A percentile compares a stretch with the other conserved stretches of the same genome.
Evolutionary conservation across 768 basidiomycete species (phyloP).

Genomic region (Kwoniella sp.): DNA sequence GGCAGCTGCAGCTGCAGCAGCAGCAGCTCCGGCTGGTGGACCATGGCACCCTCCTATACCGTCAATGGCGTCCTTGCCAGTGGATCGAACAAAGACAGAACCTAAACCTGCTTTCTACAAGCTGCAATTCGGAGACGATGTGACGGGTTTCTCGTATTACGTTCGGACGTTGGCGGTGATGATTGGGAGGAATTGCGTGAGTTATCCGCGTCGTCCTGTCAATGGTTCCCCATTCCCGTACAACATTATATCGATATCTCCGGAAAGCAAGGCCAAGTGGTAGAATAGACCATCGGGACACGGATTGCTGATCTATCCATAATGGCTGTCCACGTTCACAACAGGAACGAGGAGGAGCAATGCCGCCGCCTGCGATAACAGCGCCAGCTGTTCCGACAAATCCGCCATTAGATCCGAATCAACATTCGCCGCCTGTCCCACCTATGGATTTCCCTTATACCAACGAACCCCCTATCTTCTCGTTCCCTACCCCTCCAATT

Average conservation of each 20-base stretch:
- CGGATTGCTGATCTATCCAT: neutral
- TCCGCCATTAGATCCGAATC: constrained; percentile 32
- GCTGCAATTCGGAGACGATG: constrained; percentile 52
- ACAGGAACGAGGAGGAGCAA: constrained; percentile 25
- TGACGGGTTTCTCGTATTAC: constrained; percentile 83
- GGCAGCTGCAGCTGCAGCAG: neutral
- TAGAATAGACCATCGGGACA: too few relatives aligned
- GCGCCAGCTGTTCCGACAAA: constrained; percentile 27
- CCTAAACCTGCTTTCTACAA: constrained; percentile 55
- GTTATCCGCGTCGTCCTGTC: too few relatives aligned
- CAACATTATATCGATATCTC: too few relatives aligned
- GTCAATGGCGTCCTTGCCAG: constrained; percentile 46
- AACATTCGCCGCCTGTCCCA: constrained; percentile 17
- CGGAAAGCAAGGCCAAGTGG: too few relatives aligned
- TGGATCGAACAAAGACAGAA: constrained; percentile 51
- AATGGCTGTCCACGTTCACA: neutral
- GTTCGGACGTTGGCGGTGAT: constrained; percentile 92
- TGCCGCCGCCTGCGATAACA: constrained; percentile 37
- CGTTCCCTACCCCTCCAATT: constrained; percentile 22
- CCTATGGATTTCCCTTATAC: neutral
- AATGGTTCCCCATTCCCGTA: too few relatives aligned
- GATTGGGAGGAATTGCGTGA: constrained; percentile 69
- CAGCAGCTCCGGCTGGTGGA: constrained; percentile 7
- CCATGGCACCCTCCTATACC: constrained; percentile 46
- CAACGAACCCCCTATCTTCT: constrained; percentile 14